Evolutionary conservation across 805 yeast genomes (phyloP).

Genomic region (Metschnikowia lochheadii): DNA sequence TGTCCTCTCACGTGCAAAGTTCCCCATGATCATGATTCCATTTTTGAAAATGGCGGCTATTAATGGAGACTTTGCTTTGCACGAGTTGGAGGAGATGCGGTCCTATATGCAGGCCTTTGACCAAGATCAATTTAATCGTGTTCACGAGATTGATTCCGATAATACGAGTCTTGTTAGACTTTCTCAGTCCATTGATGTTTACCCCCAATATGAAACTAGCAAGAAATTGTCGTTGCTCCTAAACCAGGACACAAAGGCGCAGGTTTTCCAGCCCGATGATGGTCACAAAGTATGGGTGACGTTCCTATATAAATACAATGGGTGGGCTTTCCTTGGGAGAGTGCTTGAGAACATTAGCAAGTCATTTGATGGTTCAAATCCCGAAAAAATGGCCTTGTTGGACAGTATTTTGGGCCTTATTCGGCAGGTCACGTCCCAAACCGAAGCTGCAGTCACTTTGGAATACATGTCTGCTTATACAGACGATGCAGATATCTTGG

Average conservation of each 20-base stretch:
- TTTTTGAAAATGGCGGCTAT: slow-evolving; percentile 57
- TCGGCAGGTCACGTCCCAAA: slow-evolving; percentile 40
- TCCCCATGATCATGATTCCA: slow-evolving; percentile 63
- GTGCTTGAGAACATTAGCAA: slow-evolving; percentile 59
- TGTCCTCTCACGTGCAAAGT: slow-evolving; percentile 62
- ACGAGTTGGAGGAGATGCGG: slow-evolving; percentile 52
- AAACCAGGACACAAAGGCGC: slow-evolving; percentile 59
- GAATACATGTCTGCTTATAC: slow-evolving; percentile 46
- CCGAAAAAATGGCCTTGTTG: slow-evolving; percentile 38
- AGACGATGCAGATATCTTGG: slow-evolving; percentile 56
- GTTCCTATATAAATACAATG: slow-evolving; percentile 71
- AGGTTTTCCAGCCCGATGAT: slow-evolving; percentile 51
- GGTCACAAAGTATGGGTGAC: slow-evolving; percentile 45
- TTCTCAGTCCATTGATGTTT: slow-evolving; percentile 44
- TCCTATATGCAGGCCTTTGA: slow-evolving; percentile 56
- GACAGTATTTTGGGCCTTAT: slow-evolving; percentile 45
- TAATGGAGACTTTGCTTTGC: slow-evolving; percentile 63
- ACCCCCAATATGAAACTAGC: slow-evolving; percentile 53
- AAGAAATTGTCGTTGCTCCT: slow-evolving; percentile 44
- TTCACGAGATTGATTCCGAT: slow-evolving; percentile 47
- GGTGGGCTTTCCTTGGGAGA: slow-evolving; percentile 85
- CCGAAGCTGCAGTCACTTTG: slow-evolving; percentile 18
- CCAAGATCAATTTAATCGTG: slow-evolving; percentile 33
- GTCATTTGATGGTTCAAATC: slow-evolving; percentile 32
- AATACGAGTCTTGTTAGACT: slow-evolving; percentile 52